phyloP scores from a whole-genome alignment of 495 filamentous ascomycete species.

The Podospora australis region DNA sequence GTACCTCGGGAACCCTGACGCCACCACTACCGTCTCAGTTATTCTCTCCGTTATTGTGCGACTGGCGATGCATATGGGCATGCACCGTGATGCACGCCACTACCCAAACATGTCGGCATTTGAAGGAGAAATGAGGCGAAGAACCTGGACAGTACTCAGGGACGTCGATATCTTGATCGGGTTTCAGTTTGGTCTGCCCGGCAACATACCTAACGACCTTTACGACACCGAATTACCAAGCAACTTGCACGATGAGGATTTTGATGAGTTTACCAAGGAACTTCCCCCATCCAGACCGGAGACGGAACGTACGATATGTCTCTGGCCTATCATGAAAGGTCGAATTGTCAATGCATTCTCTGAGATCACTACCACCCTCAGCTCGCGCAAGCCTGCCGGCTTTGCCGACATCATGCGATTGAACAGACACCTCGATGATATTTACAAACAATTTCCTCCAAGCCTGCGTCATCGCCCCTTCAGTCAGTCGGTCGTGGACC shows the following conservation, averaged over 20 bases:
- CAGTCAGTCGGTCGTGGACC: conserved; percentile 20
- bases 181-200: conserved; percentile 27
- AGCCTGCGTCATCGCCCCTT: conserved; percentile 15
- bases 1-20: conserved; percentile 26
- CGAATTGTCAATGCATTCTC: conserved; percentile 20
- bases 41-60: conserved; percentile 32
- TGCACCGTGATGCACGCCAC: conserved; percentile 35
- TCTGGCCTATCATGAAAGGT: conserved; percentile 22
- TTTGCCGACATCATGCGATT: conserved; percentile 28
- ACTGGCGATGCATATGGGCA: conserved; percentile 36
- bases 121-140: conserved; percentile 33
- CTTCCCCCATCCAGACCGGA: conserved; percentile 34
- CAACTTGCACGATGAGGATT: conserved; percentile 34
- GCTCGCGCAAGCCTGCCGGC: conserved; percentile 15
- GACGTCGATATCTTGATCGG: conserved; percentile 24
- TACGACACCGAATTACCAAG: conserved; percentile 33
- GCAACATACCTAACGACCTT: conserved; percentile 17
- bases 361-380: conserved; percentile 19
- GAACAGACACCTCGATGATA: conserved; percentile 25
- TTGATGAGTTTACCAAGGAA: conserved; percentile 23
- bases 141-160: conserved; percentile 28
- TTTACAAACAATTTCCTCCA: conserved; percentile 17
- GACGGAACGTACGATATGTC: conserved; percentile 22
- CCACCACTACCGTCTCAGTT: conserved; percentile 33
- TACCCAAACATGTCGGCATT: conserved; percentile 28